phyloP scores from a whole-genome alignment of 306 rosid genomes.

The Trifolium repens region DNA sequence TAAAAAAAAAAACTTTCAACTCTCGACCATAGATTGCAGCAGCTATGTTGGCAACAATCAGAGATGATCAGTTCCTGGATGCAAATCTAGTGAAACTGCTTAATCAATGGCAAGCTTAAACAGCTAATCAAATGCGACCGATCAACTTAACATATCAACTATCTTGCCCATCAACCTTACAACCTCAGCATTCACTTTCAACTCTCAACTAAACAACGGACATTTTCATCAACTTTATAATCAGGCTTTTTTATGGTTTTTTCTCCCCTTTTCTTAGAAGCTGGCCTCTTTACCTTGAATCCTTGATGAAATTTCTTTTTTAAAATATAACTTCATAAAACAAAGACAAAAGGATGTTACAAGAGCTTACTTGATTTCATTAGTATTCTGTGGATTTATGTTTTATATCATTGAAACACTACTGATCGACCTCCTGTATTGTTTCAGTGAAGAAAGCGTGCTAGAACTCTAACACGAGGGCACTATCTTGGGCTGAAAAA shows the following conservation, averaged over 20 bases:
- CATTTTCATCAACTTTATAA: slow-evolving; percentile 95
- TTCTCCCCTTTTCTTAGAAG: slow-evolving; percentile 36
- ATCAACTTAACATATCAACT: slow-evolving; percentile 97
- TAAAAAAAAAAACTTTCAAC: slow-evolving; percentile 48
- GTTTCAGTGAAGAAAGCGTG: slow-evolving; percentile 92
- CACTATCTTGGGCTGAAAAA: slow-evolving; percentile 94
- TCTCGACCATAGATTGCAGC: slow-evolving; percentile 86
- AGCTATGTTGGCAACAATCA: slow-evolving; percentile 98
- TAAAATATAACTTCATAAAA: not conserved
- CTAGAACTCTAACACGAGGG: slow-evolving; percentile 98
- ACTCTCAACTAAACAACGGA: slow-evolving; percentile 94
- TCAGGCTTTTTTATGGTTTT: slow-evolving; percentile 78
- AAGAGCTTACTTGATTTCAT: slow-evolving; percentile 6
- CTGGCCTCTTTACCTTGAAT: slow-evolving; percentile 31
- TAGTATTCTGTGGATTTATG: slow-evolving; percentile 25
- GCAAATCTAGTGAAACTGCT: slow-evolving; percentile 93
- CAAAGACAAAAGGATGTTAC: slow-evolving; percentile 21
- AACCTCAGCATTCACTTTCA: slow-evolving; percentile 96
- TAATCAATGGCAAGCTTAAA: slow-evolving; percentile 95
- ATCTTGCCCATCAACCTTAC: slow-evolving; percentile 94
- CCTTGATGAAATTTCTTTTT: not conserved
- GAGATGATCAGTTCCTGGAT: slow-evolving; percentile 95
- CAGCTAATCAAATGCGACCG: slow-evolving; percentile 88
- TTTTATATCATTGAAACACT: slow-evolving; percentile 20
- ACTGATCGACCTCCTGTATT: slow-evolving; percentile 44